These are phyloP conservation scores for Tribonema minus DNA, from an alignment of 108 stramenopile genomes.

Conservation along the genomic window DNA sequence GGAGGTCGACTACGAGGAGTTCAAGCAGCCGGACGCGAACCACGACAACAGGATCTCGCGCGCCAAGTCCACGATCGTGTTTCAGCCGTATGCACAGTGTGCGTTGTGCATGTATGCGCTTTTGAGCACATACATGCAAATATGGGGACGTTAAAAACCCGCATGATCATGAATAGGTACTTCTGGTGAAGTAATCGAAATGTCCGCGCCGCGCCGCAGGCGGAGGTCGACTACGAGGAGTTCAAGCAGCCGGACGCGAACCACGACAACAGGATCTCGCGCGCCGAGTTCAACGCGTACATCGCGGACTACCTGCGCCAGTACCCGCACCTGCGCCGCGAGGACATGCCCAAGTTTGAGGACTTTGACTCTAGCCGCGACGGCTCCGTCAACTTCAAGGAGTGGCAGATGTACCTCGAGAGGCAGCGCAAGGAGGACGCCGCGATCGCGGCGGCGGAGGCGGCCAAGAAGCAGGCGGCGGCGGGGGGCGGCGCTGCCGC, in stretches of 20 bases:
- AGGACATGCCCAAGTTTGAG: conserved; percentile 90
- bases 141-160: no score
- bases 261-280: conserved; percentile 82
- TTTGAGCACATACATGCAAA: no score
- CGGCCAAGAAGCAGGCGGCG: no score
- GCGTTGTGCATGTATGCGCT: no score
- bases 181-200: no score
- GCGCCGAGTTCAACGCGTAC: conserved; percentile 85
- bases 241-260: conserved; percentile 95
- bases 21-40: conserved; percentile 93
- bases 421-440: conserved; percentile 26
- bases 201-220: no score
- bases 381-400: conserved; percentile 83
- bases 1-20: conserved; percentile 95
- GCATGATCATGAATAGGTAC: no score
- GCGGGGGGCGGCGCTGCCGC: no score
- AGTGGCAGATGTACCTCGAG: conserved; percentile 61
- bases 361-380: conserved; percentile 90
- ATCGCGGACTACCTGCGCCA: conserved; percentile 83
- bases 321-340: conserved; percentile 79
- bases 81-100: no score
- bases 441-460: no score
- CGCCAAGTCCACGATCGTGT: no score
- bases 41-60: conserved; percentile 89
- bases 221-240: conserved; percentile 79